phyloP scores from a whole-genome alignment of 129 eudicot genomes.

The Rutidosis leptorrhynchoides region DNA sequence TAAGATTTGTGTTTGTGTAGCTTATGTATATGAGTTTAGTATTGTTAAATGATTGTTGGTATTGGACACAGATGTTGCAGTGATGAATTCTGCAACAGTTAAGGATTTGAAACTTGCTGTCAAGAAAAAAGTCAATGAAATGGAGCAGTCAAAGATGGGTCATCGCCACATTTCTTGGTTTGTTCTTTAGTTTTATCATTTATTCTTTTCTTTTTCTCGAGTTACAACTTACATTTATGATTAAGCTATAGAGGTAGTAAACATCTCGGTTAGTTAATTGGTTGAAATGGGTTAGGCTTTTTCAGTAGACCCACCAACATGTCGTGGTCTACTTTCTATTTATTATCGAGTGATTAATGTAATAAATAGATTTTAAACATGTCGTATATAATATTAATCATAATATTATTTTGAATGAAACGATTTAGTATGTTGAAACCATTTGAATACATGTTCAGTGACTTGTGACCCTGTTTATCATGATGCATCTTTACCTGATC shows the following conservation, averaged over 20 bases:
- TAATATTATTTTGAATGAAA: neutral
- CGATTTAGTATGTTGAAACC: neutral
- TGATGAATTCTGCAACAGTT: conserved; percentile 75
- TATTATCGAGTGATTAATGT: neutral
- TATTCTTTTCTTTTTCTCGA: neutral
- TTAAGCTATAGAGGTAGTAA: no score
- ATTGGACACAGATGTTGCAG: conserved; percentile 56
- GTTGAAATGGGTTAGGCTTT: neutral
- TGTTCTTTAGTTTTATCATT: neutral
- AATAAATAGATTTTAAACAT: neutral
- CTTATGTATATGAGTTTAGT: no score
- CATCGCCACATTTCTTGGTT: conserved; percentile 98
- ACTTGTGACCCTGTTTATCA: neutral
- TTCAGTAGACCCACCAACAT: no score
- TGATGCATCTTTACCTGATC: neutral
- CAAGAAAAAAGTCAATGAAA: conserved; percentile 65
- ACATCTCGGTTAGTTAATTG: no score
- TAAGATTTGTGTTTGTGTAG: no score
- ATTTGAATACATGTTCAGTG: neutral
- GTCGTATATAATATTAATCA: neutral
- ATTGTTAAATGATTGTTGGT: neutral
- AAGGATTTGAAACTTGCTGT: conserved; percentile 77
- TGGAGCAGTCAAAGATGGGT: conserved; percentile 93
- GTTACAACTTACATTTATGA: neutral
- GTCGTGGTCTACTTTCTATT: no score